Conservation (phyloP, 2,329 filamentous ascomycete genomes). For the Trichoderma sp. region DNA sequence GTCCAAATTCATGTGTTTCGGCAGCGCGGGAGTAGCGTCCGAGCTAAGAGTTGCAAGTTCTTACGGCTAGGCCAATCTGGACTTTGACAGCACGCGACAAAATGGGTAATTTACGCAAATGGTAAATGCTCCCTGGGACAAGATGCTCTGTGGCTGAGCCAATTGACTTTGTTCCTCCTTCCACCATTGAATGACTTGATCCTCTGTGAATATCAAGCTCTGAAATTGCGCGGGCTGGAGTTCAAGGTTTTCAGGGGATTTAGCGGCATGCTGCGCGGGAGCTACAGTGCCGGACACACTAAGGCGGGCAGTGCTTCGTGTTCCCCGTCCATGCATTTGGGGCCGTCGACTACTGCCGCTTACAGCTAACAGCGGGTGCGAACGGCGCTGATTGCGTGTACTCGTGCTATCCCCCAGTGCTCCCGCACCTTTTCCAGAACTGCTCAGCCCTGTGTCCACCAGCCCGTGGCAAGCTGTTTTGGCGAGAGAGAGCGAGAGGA, state of each 20-base stretch:
- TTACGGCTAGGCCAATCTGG: neutral
- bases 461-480: neutral
- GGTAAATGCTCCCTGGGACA: neutral
- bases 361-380: neutral
- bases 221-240: neutral
- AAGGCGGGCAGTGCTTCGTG: neutral
- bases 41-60: neutral
- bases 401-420: neutral
- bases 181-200: neutral
- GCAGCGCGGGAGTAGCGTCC: neutral
- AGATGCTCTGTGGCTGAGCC: neutral
- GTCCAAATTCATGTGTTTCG: neutral
- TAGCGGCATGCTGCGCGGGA: neutral
- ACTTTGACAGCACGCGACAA: neutral
- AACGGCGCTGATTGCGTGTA: neutral
- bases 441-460: constrained; percentile 26
- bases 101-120: neutral
- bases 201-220: neutral
- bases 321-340: neutral
- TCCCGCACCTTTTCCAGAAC: neutral
- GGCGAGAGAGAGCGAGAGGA: constrained; percentile 11
- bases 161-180: neutral
- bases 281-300: neutral
- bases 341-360: neutral
- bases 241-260: neutral